These are phyloP conservation scores for Umbelopsis sp. DNA, from an alignment of 192 early-diverging fungal genomes.

Conservation along the genomic window DNA sequence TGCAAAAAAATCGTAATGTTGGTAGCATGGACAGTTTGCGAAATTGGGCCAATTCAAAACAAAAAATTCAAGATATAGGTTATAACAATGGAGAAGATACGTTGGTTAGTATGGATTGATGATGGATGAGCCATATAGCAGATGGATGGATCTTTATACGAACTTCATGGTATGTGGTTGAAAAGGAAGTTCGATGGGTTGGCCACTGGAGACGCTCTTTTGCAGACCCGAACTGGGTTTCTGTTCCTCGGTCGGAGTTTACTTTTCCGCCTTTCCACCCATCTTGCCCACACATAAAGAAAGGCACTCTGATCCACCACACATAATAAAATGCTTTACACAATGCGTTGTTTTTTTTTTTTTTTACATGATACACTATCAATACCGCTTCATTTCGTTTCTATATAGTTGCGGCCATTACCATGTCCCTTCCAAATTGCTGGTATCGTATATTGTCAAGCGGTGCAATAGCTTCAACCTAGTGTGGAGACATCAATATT, in stretches of 20 bases:
- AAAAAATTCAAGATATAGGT: neutral
- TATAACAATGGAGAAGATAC: neutral
- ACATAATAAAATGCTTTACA: too few species aligned
- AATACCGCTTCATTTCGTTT: neutral
- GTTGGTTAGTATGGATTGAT: conserved; percentile 3
- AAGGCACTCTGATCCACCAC: too few species aligned
- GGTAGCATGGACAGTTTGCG: neutral
- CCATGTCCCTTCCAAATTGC: conserved; percentile 7
- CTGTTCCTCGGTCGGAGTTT: conserved; percentile 1
- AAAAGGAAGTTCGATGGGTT: conserved; percentile 20
- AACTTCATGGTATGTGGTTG: conserved; percentile 28
- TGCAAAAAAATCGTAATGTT: neutral
- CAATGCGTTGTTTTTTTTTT: neutral
- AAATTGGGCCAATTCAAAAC: neutral
- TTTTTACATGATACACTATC: neutral
- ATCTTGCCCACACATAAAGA: too few species aligned
- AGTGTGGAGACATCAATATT: neutral
- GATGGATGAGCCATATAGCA: conserved; percentile 15
- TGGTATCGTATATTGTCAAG: neutral
- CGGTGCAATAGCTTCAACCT: neutral
- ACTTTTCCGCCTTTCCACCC: neutral
- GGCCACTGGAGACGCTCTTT: neutral
- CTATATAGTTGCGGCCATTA: neutral
- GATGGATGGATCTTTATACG: conserved; percentile 24
- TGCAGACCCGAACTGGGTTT: neutral